phyloP scores from a whole-genome alignment of 768 basidiomycete genomes.

The Tylopilus rubrobrunneus region DNA sequence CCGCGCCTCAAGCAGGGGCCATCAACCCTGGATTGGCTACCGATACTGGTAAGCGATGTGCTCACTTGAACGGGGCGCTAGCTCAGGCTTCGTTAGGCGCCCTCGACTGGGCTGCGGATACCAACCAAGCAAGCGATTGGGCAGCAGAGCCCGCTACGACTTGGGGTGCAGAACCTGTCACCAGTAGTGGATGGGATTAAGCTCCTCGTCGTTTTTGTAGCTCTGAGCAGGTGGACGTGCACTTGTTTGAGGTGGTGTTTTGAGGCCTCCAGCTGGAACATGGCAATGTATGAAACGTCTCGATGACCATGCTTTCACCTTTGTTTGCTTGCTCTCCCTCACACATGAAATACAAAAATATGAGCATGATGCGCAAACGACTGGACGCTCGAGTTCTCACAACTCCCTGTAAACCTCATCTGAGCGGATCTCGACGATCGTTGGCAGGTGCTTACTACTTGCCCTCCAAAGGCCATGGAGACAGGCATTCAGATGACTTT shows the following conservation, averaged over 20 bases:
- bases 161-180: constrained; percentile 34
- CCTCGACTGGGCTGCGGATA: constrained; percentile 83
- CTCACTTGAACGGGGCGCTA: background rate
- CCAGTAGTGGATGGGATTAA: constrained; percentile 32
- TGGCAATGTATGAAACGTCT: constrained; percentile 15
- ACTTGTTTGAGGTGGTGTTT: background rate
- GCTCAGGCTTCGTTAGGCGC: constrained; percentile 40
- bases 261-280: constrained; percentile 4
- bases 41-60: constrained; percentile 45
- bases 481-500: no score
- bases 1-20: constrained; percentile 61
- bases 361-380: background rate
- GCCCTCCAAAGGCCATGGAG: no score
- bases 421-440: background rate
- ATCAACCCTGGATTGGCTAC: constrained; percentile 77
- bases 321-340: constrained; percentile 14
- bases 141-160: constrained; percentile 64
- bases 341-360: constrained; percentile 17
- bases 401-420: background rate
- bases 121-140: constrained; percentile 70
- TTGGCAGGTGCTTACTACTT: no score
- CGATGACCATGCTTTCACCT: constrained; percentile 19
- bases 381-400: no score
- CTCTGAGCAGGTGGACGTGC: constrained; percentile 2
- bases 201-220: background rate